phyloP scores from a whole-genome alignment of 768 basidiomycete species.

The Auriculariales sp. region DNA sequence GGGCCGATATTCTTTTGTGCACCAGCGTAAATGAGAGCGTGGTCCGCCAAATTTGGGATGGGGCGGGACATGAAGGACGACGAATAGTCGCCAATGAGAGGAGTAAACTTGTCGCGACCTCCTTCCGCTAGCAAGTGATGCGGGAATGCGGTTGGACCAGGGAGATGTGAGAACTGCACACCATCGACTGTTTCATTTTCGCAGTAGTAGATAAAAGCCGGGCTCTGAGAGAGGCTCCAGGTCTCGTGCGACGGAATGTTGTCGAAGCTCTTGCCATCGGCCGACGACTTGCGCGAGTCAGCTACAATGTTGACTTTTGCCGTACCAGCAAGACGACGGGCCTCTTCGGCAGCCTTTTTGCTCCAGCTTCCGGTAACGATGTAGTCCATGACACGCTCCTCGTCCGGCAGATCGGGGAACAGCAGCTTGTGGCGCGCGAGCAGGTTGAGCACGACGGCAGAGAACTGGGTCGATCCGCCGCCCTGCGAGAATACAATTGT shows the following conservation, averaged over 20 bases:
- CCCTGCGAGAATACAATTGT: conserved; percentile 87
- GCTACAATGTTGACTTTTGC: conserved; percentile 53
- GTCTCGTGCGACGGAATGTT: conserved; percentile 59
- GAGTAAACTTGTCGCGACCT: conserved; percentile 29
- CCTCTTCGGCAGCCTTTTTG: conserved; percentile 74
- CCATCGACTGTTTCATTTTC: conserved; percentile 99
- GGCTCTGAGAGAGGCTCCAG: conserved; percentile 65
- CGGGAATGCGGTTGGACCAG: conserved; percentile 57
- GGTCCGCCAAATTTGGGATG: conserved; percentile 75
- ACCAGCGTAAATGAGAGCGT: conserved; percentile 91
- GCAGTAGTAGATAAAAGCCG: conserved; percentile 93
- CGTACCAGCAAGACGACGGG: conserved; percentile 45
- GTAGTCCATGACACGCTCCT: conserved; percentile 67
- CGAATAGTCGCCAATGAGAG: conserved; percentile 89
- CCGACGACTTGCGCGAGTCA: conserved; percentile 48
- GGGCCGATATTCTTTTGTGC: conserved; percentile 98
- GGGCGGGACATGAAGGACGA: conserved; percentile 94
- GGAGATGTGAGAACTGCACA: conserved; percentile 60
- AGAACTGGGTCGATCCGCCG: conserved; percentile 86
- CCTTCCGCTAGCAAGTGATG: conserved; percentile 52
- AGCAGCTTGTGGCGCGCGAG: conserved; percentile 72
- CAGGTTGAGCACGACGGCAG: conserved; percentile 82
- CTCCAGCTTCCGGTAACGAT: conserved; percentile 90
- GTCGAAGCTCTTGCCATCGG: conserved; percentile 58
- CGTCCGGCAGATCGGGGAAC: conserved; percentile 39